Base-by-base conservation (phyloP, 2,329 filamentous ascomycete genomes). In the Teratosphaeria zuluensis region DNA sequence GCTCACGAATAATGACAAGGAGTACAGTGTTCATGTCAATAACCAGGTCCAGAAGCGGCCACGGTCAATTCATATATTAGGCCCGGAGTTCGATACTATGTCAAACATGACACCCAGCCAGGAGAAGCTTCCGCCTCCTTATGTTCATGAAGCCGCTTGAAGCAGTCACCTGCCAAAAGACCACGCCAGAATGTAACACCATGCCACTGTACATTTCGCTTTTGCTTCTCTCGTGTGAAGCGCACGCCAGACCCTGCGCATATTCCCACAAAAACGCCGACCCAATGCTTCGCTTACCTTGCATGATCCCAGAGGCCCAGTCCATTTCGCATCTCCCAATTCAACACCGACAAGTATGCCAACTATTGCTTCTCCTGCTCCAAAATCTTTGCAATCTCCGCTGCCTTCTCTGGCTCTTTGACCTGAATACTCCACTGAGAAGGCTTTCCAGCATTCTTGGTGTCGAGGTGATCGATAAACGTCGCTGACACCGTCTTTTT, bases 361-460 rank as follows among this genome's bases (percentile, higher is more conserved):
- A 19, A 21, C n/a, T 48, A 48, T 19, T 48, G 42, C 42, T 48
- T 48, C 42, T 48, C 42, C 19, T 48, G 16, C 42, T 48, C 42
- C 16, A 78, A 62, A 28, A 69, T 61, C 16, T 65, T 64, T 14
- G 72, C 71, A 57, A 84, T 66, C 38, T 82, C 79, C 62, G 79
- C 76, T 2, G 85, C 79, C 51, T 71, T 71, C 32, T 76, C 74
- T 14, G 72, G 67, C 52, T 75, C 85, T 76, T 88, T 89, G 54
- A 90, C 83, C 69, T 86, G 84, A 16, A 91, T 73, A 69, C 87
- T 81, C 85, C 86, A 92, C 4, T 84, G 84, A 72, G 88, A 85
- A 31, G 88, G 72, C 53, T 78, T 78, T 16, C 84, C 84, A 55
- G 78, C 76, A 55, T 84, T 82, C 14, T 59, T 59, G 5, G 42